Conservation (phyloP, 371 early-diverging fungal species). For the Lichtheimia ornata region DNA sequence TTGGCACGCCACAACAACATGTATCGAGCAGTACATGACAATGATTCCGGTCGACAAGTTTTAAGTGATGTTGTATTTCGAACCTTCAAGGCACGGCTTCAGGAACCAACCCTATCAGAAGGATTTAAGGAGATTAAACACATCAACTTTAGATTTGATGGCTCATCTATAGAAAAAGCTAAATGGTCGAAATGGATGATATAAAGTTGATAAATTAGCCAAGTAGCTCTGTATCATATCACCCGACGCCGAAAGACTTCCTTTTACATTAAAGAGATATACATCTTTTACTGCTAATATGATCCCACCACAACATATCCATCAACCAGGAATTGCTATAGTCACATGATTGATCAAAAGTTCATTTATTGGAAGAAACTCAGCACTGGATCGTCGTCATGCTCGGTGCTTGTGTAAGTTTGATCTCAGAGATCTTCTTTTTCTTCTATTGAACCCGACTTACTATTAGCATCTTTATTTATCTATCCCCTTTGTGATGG, state of each 20-base stretch:
- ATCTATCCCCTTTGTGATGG: neutral
- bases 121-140: constrained; percentile 66
- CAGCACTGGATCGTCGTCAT: too few species aligned
- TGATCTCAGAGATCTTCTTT: too few species aligned
- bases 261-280: neutral
- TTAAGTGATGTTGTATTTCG: constrained; percentile 62
- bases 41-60: constrained; percentile 24
- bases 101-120: constrained; percentile 56
- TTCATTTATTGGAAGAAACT: too few species aligned
- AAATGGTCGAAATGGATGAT: constrained; percentile 54
- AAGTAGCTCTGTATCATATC: neutral
- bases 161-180: constrained; percentile 31
- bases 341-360: neutral
- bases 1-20: constrained; percentile 80
- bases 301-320: too few species aligned
- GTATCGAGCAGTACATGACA: constrained; percentile 51
- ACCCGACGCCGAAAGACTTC: neutral
- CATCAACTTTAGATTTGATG: constrained; percentile 69
- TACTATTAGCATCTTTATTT: too few species aligned
- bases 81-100: constrained; percentile 49
- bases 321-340: too few species aligned
- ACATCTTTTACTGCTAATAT: neutral
- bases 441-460: too few species aligned
- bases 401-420: too few species aligned
- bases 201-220: constrained; percentile 9